Percentiles rank a stretch among this genome's conserved stretches.
These are phyloP conservation scores for Elsinoe ampelina DNA, from an alignment of 2,329 filamentous ascomycete genomes.

Conservation along the genomic window DNA sequence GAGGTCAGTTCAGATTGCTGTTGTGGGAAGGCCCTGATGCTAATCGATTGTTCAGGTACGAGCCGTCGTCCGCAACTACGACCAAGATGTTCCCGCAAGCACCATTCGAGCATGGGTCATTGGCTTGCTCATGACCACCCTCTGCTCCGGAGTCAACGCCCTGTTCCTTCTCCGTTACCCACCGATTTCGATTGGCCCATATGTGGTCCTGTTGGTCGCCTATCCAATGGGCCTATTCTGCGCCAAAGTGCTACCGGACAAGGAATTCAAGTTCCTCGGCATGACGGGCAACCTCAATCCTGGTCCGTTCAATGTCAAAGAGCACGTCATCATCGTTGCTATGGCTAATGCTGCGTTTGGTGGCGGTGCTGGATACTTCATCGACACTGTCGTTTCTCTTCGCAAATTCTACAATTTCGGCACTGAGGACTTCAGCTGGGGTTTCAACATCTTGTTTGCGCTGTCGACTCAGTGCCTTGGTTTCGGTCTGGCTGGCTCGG, in stretches of 20 bases:
- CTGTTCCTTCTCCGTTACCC: slow-evolving; percentile 88
- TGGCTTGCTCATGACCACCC: slow-evolving; percentile 50
- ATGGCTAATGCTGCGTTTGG: slow-evolving; percentile 48
- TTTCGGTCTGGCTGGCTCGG: slow-evolving; percentile 75
- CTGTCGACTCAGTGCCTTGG: slow-evolving; percentile 79
- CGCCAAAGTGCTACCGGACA: slow-evolving; percentile 29
- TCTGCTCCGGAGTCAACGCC: slow-evolving; percentile 57
- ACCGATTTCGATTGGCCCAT: slow-evolving; percentile 76
- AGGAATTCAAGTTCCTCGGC: slow-evolving; percentile 52
- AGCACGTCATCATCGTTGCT: slow-evolving; percentile 22
- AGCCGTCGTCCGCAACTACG: slow-evolving; percentile 55
- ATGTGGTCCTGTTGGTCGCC: slow-evolving; percentile 74
- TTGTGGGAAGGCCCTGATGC: no score
- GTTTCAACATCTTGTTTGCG: slow-evolving; percentile 76
- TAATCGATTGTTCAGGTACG: slow-evolving; percentile 28
- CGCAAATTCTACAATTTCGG: slow-evolving; percentile 73
- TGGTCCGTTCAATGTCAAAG: slow-evolving; percentile 41
- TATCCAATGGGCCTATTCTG: slow-evolving; percentile 74
- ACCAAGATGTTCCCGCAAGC: slow-evolving; percentile 55
- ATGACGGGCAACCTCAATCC: slow-evolving; percentile 40
- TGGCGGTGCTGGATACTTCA: slow-evolving; percentile 20
- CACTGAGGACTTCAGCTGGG: slow-evolving; percentile 46
- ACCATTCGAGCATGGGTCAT: slow-evolving; percentile 57
- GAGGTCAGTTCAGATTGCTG: slow-evolving; percentile 40
- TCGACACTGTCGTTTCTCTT: slow-evolving; percentile 21